Base-by-base conservation (phyloP, 2,329 filamentous ascomycete species). In the Berkeleyomyces rouxiae region DNA sequence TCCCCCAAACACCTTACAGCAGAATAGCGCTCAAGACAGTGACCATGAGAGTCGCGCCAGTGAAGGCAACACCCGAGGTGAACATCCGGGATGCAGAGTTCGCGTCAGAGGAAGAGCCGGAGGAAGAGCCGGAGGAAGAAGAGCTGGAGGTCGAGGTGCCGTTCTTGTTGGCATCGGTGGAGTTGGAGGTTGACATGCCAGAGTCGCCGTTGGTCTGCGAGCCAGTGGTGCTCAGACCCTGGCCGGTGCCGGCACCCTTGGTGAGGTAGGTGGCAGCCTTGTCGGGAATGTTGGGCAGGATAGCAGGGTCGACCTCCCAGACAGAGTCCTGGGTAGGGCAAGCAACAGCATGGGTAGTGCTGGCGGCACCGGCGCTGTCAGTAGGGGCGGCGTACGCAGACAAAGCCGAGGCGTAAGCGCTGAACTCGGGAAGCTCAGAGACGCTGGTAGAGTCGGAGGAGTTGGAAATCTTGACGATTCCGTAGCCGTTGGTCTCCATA, bases 401-500 rank as follows among this genome's bases (percentile, higher is more conserved):
- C 63, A 83, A 71, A 59, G 79, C 79, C 9, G 70, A 71, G 68
- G 77, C 74, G 69, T 81, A 78, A 66, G 74, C 74, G 57, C 74
- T 72, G 74, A 85, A 95, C 70, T 92, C 88, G 23, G 53, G 10
- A 42, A 79, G 74, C 67, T 86, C 80, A 40, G 75, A 76, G 64
- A 87, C 79, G 71, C 73, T 69, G 66, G 79, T 80, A 57, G 74
- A 70, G 23, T 23, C 23, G 37, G 53, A 47, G 67, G 78, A 80
- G 57, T 73, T 70, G 55, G 43, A 33, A 70, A 93, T 77, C 64
- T 82, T 75, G 71, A 91, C 90, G 64, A 95, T 85, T 67, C 91
- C 92, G 74, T 84, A 97, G 55, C 85, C 79, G 76, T 85, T 89
- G 65, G 79, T 79, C 74, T 95, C 90, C 70, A 87, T 76, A 7